Evolutionary conservation across 179 eudicot genomes (phyloP).

Genomic region (Nepenthes alata): DNA sequence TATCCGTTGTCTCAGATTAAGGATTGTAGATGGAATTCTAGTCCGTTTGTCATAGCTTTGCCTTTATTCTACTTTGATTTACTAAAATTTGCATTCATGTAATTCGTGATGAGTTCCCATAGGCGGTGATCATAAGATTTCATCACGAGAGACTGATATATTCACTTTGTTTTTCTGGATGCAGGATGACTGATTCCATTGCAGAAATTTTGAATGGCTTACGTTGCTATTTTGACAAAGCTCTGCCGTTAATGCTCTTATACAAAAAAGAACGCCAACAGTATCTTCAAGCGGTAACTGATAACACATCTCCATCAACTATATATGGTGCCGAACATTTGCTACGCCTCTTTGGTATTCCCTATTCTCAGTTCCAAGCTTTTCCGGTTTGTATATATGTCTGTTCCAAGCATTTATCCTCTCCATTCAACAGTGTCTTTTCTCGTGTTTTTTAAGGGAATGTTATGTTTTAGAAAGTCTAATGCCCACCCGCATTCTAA

Average conservation of each 20-base stretch:
- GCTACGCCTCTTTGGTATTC: constrained; percentile 85
- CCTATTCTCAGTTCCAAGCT: not conserved
- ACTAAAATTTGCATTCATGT: no score
- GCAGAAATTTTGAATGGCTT: constrained; percentile 75
- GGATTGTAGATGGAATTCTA: no score
- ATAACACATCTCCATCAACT: constrained; percentile 68
- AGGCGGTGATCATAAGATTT: not conserved
- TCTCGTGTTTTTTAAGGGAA: no score
- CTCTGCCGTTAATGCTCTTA: constrained; percentile 68
- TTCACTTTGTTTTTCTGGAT: constrained; percentile 8
- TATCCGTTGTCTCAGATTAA: no score
- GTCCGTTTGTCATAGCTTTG: no score
- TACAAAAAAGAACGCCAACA: constrained; percentile 88
- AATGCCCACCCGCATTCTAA: no score
- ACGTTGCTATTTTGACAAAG: constrained; percentile 79
- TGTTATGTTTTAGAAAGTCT: no score
- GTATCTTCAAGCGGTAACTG: constrained; percentile 55
- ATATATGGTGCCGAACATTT: constrained; percentile 96
- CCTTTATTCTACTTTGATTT: no score
- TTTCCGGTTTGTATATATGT: no score
- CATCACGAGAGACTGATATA: not conserved
- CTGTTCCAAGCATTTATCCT: no score
- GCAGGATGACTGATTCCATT: constrained; percentile 61
- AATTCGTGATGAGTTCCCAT: no score
- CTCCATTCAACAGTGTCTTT: no score